Evolutionary conservation across 768 basidiomycete species (phyloP), one percentile per base, ranked within the genome.

Genomic region (Boletus fagicola): DNA sequence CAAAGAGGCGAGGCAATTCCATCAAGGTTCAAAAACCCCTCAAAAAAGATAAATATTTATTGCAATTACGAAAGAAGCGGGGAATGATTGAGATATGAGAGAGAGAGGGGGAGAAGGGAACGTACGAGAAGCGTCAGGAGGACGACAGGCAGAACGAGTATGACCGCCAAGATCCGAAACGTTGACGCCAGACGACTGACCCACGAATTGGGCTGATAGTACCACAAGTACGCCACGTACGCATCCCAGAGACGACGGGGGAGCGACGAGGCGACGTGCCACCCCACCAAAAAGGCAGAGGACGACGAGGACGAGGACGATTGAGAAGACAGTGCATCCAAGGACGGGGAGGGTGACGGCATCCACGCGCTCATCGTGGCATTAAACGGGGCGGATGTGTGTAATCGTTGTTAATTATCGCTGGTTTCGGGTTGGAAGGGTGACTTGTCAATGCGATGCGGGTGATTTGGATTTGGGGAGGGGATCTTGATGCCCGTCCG

Each of bases 41-140:
- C 5, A 50, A 57, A 53, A 46, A 60, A 52, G 42, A 36, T 47
- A 48, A 33, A 20, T n/a, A 44, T 24, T 49, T 39, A 20, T 45
- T 44, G 13, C 28, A 31, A 40, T 59, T 59, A 49, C 65, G 54
- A 54, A 38, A 65, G 40, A 36, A 58, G 42, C 26, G 35, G 39
- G 49, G 42, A 43, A 33, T 33, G 31, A 33, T 36, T 28, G 28
- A 28, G 28, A 28, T 28, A 59, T 43, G 53, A 60, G 51, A 60
- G 50, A 50, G 57, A 52, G 24, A 54, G 13, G 30, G 10, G 9
- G 40, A 5, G 58, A 45, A 22, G 55, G 10, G 50, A 54, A 76
- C 83, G 56, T 74, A 90, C 90, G 54, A 92, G 72, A 59, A 90
- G 75, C 4, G 85, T 87, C 43, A 92, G 74, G 50, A 86, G 72